phyloP scores from a whole-genome alignment of 805 yeast genomes.

The Isabelozyma pseudorhagii region DNA sequence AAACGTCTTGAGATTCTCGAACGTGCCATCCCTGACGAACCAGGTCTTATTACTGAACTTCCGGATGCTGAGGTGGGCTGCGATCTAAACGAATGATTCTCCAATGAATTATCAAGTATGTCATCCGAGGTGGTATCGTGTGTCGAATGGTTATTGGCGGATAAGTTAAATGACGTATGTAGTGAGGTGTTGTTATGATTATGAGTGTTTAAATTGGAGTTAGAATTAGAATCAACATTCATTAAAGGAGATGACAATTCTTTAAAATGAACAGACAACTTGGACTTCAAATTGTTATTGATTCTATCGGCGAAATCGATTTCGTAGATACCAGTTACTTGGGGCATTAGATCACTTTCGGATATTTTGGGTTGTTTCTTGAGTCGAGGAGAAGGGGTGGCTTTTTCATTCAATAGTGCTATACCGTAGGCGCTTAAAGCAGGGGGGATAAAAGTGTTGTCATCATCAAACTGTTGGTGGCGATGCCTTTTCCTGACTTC shows the following conservation, averaged over 20 bases:
- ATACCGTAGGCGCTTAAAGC: constrained; percentile 57
- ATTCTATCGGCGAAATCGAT: constrained; percentile 27
- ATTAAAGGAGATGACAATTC: constrained; percentile 6
- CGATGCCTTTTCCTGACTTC: constrained; percentile 9
- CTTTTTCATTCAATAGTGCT: constrained; percentile 44
- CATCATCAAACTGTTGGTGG: constrained; percentile 33
- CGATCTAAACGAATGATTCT: constrained; percentile 6
- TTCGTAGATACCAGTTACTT: constrained; percentile 28
- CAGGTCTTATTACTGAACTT: not conserved
- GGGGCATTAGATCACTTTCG: constrained; percentile 3
- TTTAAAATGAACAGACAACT: constrained; percentile 33
- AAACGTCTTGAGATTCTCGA: constrained; percentile 36
- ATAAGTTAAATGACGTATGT: constrained; percentile 10
- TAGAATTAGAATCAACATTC: not conserved
- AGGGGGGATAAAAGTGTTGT: constrained; percentile 55
- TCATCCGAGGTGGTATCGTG: constrained; percentile 11
- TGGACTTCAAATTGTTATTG: constrained; percentile 17
- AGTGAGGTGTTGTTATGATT: constrained; percentile 3
- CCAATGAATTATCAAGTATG: constrained; percentile 9
- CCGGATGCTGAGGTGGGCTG: constrained; percentile 5
- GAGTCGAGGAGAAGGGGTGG: constrained; percentile 1
- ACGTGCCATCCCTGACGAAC: constrained; percentile 16
- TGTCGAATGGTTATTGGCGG: constrained; percentile 6
- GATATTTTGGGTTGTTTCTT: constrained; percentile 2
- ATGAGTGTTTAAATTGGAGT: not conserved